Conservation (phyloP, 306 rosid genomes). For the Cucurbita maxima region DNA sequence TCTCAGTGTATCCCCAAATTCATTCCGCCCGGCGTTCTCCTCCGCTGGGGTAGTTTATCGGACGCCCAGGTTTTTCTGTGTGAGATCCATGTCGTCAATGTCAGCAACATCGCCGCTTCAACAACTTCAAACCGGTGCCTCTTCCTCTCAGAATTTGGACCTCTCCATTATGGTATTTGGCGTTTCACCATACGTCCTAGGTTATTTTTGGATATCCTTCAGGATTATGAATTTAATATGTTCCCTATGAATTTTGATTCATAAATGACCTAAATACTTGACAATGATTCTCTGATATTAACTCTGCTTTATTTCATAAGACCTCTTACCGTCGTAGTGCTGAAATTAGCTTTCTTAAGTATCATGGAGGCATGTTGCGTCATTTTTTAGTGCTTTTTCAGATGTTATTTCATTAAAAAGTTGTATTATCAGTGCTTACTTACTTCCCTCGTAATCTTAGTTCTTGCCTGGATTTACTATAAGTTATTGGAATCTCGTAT, state of each 20-base stretch:
- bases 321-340: not conserved
- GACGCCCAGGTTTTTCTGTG: not conserved
- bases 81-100: slow-evolving; percentile 6
- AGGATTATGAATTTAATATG: not conserved
- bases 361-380: not conserved
- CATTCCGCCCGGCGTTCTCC: not conserved
- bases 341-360: not conserved
- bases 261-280: not conserved
- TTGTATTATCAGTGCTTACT: not conserved
- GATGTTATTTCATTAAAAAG: not conserved
- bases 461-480: not conserved
- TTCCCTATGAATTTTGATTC: not conserved
- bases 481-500: not conserved
- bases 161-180: slow-evolving; percentile 7
- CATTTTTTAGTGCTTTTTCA: not conserved
- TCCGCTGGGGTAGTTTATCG: not conserved
- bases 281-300: not conserved
- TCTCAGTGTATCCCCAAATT: not conserved
- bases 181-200: not conserved
- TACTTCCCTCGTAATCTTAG: not conserved
- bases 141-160: slow-evolving; percentile 9
- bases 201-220: not conserved
- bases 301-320: not conserved
- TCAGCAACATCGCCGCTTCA: not conserved
- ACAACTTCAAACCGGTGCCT: not conserved